Conservation (phyloP, 1,284 basidiomycete species). For the Amylostereum areolatum region DNA sequence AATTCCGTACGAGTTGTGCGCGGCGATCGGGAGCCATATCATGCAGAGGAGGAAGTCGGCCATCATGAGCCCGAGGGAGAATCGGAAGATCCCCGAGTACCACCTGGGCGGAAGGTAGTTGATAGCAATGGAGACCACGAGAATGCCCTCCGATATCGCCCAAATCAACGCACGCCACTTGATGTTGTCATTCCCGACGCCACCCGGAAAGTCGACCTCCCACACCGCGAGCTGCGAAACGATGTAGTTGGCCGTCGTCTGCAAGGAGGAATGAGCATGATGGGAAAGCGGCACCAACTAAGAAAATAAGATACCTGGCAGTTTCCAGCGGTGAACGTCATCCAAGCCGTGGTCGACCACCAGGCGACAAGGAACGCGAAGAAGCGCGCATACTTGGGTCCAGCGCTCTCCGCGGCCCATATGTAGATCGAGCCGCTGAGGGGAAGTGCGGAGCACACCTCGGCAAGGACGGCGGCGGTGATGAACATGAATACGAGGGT, state of each 20-base stretch:
- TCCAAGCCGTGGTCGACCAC: constrained; percentile 89
- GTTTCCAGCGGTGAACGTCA: constrained; percentile 81
- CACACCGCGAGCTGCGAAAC: constrained; percentile 77
- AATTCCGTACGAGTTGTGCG: constrained; percentile 78
- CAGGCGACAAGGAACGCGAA: constrained; percentile 85
- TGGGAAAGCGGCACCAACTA: neutral
- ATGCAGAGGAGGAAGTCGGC: constrained; percentile 80
- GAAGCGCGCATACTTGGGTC: constrained; percentile 75
- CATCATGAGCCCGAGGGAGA: constrained; percentile 68
- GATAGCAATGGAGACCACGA: constrained; percentile 65
- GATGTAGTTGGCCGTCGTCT: constrained; percentile 82
- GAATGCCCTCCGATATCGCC: constrained; percentile 67
- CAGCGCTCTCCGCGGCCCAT: constrained; percentile 86
- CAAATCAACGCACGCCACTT: constrained; percentile 82
- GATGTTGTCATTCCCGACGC: constrained; percentile 59
- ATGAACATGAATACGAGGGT: constrained; percentile 82
- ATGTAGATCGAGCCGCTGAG: constrained; percentile 86
- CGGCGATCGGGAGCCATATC: constrained; percentile 86
- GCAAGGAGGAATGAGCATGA: constrained; percentile 1
- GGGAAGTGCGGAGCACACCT: constrained; percentile 81
- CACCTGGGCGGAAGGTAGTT: constrained; percentile 75
- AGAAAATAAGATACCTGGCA: constrained; percentile 53
- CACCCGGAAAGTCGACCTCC: constrained; percentile 75
- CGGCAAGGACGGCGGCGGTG: constrained; percentile 78
- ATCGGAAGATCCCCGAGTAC: constrained; percentile 72